These are phyloP conservation scores for Orbilia oligospora DNA, from an alignment of 2,329 filamentous ascomycete genomes.

Conservation along the genomic window DNA sequence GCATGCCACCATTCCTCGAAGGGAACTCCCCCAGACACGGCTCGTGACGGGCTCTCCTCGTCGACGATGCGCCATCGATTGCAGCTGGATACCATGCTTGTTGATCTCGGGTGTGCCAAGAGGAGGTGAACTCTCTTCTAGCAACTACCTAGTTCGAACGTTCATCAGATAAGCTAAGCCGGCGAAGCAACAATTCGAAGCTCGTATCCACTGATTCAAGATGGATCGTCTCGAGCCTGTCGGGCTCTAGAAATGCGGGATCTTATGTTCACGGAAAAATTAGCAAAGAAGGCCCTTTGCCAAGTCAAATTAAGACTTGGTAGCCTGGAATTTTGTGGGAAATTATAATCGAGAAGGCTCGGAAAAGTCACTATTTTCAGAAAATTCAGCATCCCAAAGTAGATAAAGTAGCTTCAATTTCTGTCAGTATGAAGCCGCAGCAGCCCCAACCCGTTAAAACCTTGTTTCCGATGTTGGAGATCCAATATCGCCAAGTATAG, in stretches of 20 bases:
- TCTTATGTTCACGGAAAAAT: constrained; percentile 42
- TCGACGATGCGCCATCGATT: constrained; percentile 33
- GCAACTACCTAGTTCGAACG: no score
- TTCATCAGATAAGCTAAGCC: constrained; percentile 23
- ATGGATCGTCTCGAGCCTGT: constrained; percentile 4
- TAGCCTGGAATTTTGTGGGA: constrained; percentile 36
- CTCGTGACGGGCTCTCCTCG: constrained; percentile 43
- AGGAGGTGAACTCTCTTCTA: constrained; percentile 50
- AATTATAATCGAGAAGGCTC: constrained; percentile 40
- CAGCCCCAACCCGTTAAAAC: constrained; percentile 6
- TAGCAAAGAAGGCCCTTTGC: constrained; percentile 19
- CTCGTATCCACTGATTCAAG: constrained; percentile 25
- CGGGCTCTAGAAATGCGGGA: constrained; percentile 18
- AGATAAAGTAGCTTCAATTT: constrained; percentile 27
- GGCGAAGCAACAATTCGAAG: constrained; percentile 28
- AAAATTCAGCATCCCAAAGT: constrained; percentile 37
- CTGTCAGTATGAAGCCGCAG: constrained; percentile 22
- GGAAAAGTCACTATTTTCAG: constrained; percentile 56
- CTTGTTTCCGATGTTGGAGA: constrained; percentile 20
- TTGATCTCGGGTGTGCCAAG: constrained; percentile 34
- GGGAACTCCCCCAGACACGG: constrained; percentile 45
- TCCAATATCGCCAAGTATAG: constrained; percentile 41
- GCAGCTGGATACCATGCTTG: constrained; percentile 8
- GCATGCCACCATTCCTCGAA: constrained; percentile 19
- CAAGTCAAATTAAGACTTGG: constrained; percentile 23